These are phyloP conservation scores for Incumbomyces delicatus DNA, from an alignment of 2,329 filamentous ascomycete genomes.

Conservation along the genomic window DNA sequence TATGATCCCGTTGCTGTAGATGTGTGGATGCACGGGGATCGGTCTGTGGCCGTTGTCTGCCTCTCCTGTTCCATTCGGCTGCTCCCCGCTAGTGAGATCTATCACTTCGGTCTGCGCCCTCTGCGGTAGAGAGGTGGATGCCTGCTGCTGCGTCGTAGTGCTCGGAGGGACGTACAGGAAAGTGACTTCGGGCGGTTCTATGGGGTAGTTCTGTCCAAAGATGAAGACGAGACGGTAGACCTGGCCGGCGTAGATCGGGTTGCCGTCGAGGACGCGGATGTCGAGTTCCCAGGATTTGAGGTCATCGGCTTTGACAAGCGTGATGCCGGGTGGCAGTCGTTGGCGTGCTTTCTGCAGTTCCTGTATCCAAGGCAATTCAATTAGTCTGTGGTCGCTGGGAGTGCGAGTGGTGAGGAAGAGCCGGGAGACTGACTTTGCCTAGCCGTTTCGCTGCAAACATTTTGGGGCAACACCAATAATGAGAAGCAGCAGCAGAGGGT, in stretches of 20 bases:
- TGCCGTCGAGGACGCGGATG: conserved; percentile 78
- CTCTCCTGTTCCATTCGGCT: conserved; percentile 16
- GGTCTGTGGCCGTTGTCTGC: conserved; percentile 33
- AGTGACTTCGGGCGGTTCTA: conserved; percentile 90
- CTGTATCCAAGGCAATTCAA: conserved; percentile 22
- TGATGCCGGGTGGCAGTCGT: conserved; percentile 58
- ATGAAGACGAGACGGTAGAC: conserved; percentile 78
- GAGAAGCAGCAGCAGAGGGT: no score
- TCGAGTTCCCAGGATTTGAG: conserved; percentile 88
- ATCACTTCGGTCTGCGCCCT: neutral
- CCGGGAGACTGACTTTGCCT: neutral
- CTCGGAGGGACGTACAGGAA: conserved; percentile 54
- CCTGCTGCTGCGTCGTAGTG: neutral
- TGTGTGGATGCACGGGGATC: conserved; percentile 92
- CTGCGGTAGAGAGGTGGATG: neutral
- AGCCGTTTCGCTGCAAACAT: neutral
- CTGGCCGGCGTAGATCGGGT: conserved; percentile 75
- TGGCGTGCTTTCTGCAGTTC: conserved; percentile 50
- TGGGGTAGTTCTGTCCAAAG: conserved; percentile 78
- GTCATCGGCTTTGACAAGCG: conserved; percentile 69
- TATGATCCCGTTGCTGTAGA: conserved; percentile 98
- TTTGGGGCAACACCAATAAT: neutral
- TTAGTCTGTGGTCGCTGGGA: neutral
- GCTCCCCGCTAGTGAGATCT: conserved; percentile 7
- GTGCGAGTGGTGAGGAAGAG: no score